Base-by-base conservation (phyloP, 345 rosid species). In the Aquilaria sinensis region DNA sequence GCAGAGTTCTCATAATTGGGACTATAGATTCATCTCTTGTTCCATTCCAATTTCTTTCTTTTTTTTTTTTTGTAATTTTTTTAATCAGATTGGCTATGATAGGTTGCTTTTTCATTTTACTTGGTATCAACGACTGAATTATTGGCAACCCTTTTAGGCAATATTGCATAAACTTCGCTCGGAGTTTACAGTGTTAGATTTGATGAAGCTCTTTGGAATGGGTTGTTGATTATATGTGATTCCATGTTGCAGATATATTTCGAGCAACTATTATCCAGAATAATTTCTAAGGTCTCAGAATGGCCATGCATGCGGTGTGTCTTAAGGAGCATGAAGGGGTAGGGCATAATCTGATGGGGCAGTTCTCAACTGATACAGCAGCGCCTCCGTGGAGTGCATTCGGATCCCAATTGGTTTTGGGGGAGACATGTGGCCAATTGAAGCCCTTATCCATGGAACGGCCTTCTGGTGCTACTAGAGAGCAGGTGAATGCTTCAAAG, bases 301-400 rank as follows among this genome's bases (percentile, higher is more conserved):
- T 88, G 92, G 88, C 94, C 73, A 83, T 79, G 97, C 92, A 88
- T 75, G 74, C 96, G 71, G 65, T 76, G 63, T 75, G 74, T 68
- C 63, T 85, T 62, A 87, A 85, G 69, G 90, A 84, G 58, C 87
- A 77, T 69, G 96, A 86, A 74, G 88, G 86, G 64, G 66, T 59
- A 61, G 75, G 56, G 12, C 80, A 76, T 61, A 70, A 72, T 71
- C 78, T 81, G 54, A 72, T 49, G 54, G 83, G 76, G 67, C 89
- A 81, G 53, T 41, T 83, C 34, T 67, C 81, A 43, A 78, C 88
- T 8, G 76, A 72, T 68, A 78, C 81, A 33, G 69, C 82, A 29
- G 63, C 68, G 56, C 75, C 88, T 77, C 84, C 93, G 93, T 87
- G 89, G 96, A 78, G 64, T 73, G 70, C 75, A 54, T 68, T 81